Evolutionary conservation across 2,329 filamentous ascomycete genomes (phyloP).

Genomic region (Alternaria sp.): DNA sequence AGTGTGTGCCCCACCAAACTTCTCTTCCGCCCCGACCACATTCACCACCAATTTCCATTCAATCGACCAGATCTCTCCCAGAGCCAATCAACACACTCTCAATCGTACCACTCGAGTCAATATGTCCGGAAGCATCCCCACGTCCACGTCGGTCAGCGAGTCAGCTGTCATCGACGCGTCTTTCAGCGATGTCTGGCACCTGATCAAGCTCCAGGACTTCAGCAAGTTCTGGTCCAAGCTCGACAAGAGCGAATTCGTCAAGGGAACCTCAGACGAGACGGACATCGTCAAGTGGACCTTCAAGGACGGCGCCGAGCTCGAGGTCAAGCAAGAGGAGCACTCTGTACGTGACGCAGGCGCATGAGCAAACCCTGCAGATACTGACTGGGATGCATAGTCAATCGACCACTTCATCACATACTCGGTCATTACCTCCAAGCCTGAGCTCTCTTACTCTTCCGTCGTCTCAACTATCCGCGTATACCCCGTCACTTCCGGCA

Average conservation of each 20-base stretch:
- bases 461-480: conserved; percentile 73
- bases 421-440: conserved; percentile 72
- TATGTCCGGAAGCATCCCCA: conserved; percentile 63
- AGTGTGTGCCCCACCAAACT: conserved; percentile 28
- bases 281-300: conserved; percentile 76
- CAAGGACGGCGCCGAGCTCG: conserved; percentile 72
- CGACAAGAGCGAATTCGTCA: conserved; percentile 69
- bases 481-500: conserved; percentile 72
- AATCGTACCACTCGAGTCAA: conserved; percentile 19
- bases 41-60: conserved; percentile 9
- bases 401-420: conserved; percentile 81
- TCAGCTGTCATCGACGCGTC: conserved; percentile 74
- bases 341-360: conserved; percentile 61
- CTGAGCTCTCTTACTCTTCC: conserved; percentile 71
- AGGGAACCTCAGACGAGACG: conserved; percentile 69
- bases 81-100: conserved; percentile 3
- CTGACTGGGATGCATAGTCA: conserved; percentile 10
- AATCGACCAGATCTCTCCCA: neutral
- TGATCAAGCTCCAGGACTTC: conserved; percentile 77
- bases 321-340: conserved; percentile 81
- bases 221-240: conserved; percentile 72
- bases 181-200: conserved; percentile 74
- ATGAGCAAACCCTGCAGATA: neutral
- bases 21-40: conserved; percentile 15
- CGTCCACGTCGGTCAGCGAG: conserved; percentile 72